A percentile compares a stretch with the other conserved stretches of the same genome.
phyloP scores from a whole-genome alignment of 106 monocot species.

The Acorus gramineus region DNA sequence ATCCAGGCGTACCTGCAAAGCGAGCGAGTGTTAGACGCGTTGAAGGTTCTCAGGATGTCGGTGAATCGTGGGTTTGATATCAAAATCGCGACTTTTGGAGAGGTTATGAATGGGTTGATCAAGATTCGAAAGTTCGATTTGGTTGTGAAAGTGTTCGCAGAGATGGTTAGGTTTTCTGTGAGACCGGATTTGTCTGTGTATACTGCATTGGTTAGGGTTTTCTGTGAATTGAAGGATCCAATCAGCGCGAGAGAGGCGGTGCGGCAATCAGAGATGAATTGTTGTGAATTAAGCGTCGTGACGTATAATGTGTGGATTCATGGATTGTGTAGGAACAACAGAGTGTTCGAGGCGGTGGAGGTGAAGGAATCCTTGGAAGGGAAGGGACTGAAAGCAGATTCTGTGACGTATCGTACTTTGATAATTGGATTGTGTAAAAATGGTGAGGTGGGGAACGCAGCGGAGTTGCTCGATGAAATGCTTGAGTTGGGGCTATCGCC shows the following conservation, averaged over 20 bases:
- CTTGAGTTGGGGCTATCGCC: slow-evolving; percentile 43
- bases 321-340: slow-evolving; percentile 64
- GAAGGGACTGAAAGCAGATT: slow-evolving; percentile 49
- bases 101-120: slow-evolving; percentile 43
- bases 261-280: slow-evolving; percentile 30
- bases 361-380: slow-evolving; percentile 40
- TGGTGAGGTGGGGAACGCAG: slow-evolving; percentile 33
- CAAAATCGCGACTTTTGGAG: slow-evolving; percentile 39
- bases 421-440: slow-evolving; percentile 54
- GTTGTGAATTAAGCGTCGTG: slow-evolving; percentile 23
- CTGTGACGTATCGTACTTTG: slow-evolving; percentile 72
- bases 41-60: slow-evolving; percentile 15
- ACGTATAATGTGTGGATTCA: slow-evolving; percentile 76
- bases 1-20: slow-evolving; percentile 35
- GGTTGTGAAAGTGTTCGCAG: slow-evolving; percentile 33
- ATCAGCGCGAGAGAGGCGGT: slow-evolving; percentile 35
- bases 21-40: slow-evolving; percentile 29
- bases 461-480: slow-evolving; percentile 53
- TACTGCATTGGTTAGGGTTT: slow-evolving; percentile 44
- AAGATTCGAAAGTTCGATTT: slow-evolving; percentile 42
- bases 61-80: slow-evolving; percentile 5
- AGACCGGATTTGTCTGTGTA: slow-evolving; percentile 46
- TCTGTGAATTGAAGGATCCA: slow-evolving; percentile 66
- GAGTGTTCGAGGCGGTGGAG: slow-evolving; percentile 43
- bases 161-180: slow-evolving; percentile 12